phyloP scores from a whole-genome alignment of 129 eudicot species.

The Deinandra increscens region DNA sequence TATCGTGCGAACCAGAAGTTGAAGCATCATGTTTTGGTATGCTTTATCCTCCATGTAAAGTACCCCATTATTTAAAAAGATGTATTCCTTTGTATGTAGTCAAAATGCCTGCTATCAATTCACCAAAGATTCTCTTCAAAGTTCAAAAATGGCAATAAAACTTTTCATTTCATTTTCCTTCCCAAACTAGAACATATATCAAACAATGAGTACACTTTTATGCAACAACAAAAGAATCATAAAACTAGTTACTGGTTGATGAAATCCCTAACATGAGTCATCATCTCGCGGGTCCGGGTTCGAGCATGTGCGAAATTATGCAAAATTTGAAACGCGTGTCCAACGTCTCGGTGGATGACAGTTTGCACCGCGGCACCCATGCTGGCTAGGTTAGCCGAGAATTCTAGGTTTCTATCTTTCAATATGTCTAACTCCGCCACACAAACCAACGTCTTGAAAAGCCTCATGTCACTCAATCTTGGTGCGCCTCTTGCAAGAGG shows the following conservation, averaged over 20 bases:
- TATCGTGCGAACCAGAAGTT: constrained; percentile 13
- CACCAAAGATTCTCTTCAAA: constrained; percentile 15
- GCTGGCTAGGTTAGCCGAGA: constrained; percentile 27
- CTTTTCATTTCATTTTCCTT: constrained; percentile 11
- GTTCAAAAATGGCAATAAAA: constrained; percentile 5
- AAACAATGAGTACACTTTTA: background rate
- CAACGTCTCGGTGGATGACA: constrained; percentile 50
- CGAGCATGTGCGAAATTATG: constrained; percentile 45
- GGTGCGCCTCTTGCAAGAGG: constrained; percentile 40
- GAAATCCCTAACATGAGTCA: constrained; percentile 40
- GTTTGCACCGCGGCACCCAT: constrained; percentile 40
- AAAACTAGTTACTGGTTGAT: constrained; percentile 29
- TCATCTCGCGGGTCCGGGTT: constrained; percentile 49
- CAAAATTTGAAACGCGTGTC: constrained; percentile 65
- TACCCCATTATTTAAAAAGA: constrained; percentile 18
- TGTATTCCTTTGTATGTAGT: constrained; percentile 13
- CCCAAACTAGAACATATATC: constrained; percentile 18
- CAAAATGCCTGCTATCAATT: constrained; percentile 13
- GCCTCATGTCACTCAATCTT: constrained; percentile 23
- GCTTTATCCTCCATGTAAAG: background rate
- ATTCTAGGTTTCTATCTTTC: constrained; percentile 56
- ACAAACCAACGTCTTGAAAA: constrained; percentile 41
- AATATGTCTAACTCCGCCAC: constrained; percentile 56
- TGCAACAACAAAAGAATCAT: constrained; percentile 11
- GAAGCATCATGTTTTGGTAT: constrained; percentile 11